phyloP scores from a whole-genome alignment of 2,329 filamentous ascomycete genomes.

The Hymenoscyphus salicellus region DNA sequence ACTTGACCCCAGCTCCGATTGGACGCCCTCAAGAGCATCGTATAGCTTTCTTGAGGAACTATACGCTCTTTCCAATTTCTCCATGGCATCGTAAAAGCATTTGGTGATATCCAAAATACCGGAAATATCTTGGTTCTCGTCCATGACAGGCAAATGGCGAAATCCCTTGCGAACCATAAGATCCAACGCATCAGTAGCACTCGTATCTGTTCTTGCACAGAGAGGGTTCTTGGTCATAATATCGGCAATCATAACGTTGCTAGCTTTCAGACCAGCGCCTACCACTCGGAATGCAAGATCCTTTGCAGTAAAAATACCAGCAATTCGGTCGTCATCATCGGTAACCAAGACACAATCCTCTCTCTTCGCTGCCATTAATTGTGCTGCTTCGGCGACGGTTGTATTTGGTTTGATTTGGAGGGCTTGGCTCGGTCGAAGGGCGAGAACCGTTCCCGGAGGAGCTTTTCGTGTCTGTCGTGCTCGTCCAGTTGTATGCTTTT shows the following conservation, averaged over 20 bases:
- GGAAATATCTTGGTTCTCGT: constrained; percentile 98
- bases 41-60: constrained; percentile 97
- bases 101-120: constrained; percentile 98
- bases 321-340: constrained; percentile 95
- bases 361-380: constrained; percentile 97
- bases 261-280: constrained; percentile 82
- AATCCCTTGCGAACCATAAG: constrained; percentile 99
- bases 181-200: constrained; percentile 93
- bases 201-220: constrained; percentile 95
- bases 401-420: constrained; percentile 96
- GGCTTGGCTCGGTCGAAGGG: constrained; percentile 89
- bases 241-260: constrained; percentile 87
- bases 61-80: constrained; percentile 96
- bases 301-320: constrained; percentile 98
- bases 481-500: constrained; percentile 76
- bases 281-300: constrained; percentile 97
- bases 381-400: constrained; percentile 91
- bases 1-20: constrained; percentile 91
- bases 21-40: constrained; percentile 94
- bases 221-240: constrained; percentile 99
- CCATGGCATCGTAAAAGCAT: constrained; percentile 99
- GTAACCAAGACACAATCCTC: constrained; percentile 98
- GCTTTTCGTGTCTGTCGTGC: constrained; percentile 87
- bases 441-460: constrained; percentile 91
- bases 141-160: constrained; percentile 96